A percentile compares a stretch with the other conserved stretches of the same genome.
These are phyloP conservation scores for Rhodofomes roseus DNA, from an alignment of 1,284 basidiomycete species.

Conservation along the genomic window DNA sequence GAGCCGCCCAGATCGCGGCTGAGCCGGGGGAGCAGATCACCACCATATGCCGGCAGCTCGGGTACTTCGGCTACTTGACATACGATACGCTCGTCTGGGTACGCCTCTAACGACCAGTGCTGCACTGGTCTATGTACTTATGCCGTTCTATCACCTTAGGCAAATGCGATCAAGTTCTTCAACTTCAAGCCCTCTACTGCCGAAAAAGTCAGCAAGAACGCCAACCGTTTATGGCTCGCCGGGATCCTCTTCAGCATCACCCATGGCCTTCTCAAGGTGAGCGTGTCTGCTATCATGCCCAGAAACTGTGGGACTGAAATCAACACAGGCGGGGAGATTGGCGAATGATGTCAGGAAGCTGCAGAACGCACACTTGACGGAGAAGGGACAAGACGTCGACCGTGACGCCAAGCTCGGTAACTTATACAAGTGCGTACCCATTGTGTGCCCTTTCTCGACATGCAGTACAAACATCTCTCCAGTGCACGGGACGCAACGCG, in stretches of 20 bases:
- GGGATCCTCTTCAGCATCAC: conserved; percentile 81
- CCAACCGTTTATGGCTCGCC: conserved; percentile 88
- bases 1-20: conserved; percentile 59
- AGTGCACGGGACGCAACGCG: conserved; percentile 67
- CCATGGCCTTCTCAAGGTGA: conserved; percentile 65
- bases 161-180: conserved; percentile 69
- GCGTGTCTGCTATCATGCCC: conserved; percentile 4
- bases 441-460: background rate
- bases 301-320: background rate
- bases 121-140: background rate
- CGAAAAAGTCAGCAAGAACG: conserved; percentile 64
- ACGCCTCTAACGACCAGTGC: background rate
- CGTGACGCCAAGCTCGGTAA: conserved; percentile 58
- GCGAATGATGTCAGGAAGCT: conserved; percentile 56
- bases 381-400: conserved; percentile 67
- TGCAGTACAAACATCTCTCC: conserved; percentile 2
- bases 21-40: conserved; percentile 75
- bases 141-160: conserved; percentile 34
- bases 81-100: conserved; percentile 88
- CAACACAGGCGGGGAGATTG: conserved; percentile 52
- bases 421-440: conserved; percentile 48
- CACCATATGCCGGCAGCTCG: conserved; percentile 82
- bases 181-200: conserved; percentile 62
- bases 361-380: conserved; percentile 41
- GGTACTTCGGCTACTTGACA: conserved; percentile 87